These are phyloP conservation scores for Chamaecyparis obtusa DNA, from an alignment of 75 land plant species.

Conservation along the genomic window DNA sequence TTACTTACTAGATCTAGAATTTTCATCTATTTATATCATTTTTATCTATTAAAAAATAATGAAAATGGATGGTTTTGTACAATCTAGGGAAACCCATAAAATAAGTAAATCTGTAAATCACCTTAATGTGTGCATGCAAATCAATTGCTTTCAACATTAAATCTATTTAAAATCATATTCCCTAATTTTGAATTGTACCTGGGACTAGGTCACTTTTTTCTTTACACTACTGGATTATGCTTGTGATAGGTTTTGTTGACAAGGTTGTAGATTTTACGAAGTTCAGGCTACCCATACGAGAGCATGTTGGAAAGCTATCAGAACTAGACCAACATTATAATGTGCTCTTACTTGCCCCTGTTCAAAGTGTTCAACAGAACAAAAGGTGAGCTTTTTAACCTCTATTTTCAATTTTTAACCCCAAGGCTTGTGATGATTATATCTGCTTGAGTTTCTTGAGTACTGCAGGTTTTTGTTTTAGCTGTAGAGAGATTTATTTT, in stretches of 20 bases:
- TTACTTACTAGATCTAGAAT: conserved; percentile 11
- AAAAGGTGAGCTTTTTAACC: conserved; percentile 35
- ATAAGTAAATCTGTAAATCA: not conserved
- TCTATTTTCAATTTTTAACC: not conserved
- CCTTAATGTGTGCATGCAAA: not conserved
- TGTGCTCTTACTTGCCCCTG: conserved; percentile 70
- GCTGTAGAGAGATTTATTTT: no score
- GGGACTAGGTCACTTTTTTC: not conserved
- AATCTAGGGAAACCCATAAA: no score
- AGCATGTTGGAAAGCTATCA: conserved; percentile 55
- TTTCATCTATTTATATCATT: not conserved
- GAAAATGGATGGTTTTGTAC: no score
- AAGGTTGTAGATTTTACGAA: conserved; percentile 66
- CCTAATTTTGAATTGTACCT: no score
- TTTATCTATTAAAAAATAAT: no score
- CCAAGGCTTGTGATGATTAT: not conserved
- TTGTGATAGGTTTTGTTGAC: conserved; percentile 53
- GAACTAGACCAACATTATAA: conserved; percentile 60
- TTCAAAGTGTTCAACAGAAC: conserved; percentile 69
- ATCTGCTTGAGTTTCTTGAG: no score
- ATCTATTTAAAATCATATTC: no score
- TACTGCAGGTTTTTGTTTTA: no score
- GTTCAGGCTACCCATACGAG: conserved; percentile 91
- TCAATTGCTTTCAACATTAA: no score
- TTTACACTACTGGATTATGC: not conserved